phyloP scores from a whole-genome alignment of 2,329 filamentous ascomycete genomes.

The Cladosporium halotolerans region DNA sequence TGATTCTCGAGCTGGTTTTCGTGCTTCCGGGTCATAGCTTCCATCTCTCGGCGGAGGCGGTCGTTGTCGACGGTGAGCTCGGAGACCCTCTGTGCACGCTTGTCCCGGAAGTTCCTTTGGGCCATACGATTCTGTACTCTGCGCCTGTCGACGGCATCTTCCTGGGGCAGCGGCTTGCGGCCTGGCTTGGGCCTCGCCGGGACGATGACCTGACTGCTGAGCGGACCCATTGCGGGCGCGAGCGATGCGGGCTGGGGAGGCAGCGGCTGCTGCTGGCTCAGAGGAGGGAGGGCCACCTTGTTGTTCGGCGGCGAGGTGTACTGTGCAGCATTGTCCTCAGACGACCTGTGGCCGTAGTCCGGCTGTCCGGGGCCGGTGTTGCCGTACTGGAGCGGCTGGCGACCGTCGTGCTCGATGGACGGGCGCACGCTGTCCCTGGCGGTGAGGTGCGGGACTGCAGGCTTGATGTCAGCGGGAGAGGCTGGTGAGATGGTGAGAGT shows the following conservation, averaged over 20 bases:
- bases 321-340: neutral
- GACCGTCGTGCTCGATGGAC: neutral
- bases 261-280: neutral
- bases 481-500: constrained; percentile 5
- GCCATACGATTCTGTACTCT: constrained; percentile 92
- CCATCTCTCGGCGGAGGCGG: constrained; percentile 20
- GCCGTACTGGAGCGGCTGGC: neutral
- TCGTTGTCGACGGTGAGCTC: constrained; percentile 44
- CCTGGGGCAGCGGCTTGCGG: constrained; percentile 70
- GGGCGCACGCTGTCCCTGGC: constrained; percentile 1
- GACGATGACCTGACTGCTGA: constrained; percentile 32
- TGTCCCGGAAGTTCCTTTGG: constrained; percentile 82
- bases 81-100: constrained; percentile 75
- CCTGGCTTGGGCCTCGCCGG: constrained; percentile 58
- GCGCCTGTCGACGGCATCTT: constrained; percentile 85
- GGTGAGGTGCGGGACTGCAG: constrained; percentile 9
- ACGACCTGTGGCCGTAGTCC: constrained; percentile 2
- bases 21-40: constrained; percentile 37
- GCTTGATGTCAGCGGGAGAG: constrained; percentile 12
- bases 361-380: constrained; percentile 3
- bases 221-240: constrained; percentile 27
- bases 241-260: neutral
- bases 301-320: neutral
- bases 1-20: neutral
- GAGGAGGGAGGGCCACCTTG: constrained; percentile 8